These are phyloP conservation scores for Marasmius sp. DNA, from an alignment of 1,284 basidiomycete genomes.

Conservation along the genomic window DNA sequence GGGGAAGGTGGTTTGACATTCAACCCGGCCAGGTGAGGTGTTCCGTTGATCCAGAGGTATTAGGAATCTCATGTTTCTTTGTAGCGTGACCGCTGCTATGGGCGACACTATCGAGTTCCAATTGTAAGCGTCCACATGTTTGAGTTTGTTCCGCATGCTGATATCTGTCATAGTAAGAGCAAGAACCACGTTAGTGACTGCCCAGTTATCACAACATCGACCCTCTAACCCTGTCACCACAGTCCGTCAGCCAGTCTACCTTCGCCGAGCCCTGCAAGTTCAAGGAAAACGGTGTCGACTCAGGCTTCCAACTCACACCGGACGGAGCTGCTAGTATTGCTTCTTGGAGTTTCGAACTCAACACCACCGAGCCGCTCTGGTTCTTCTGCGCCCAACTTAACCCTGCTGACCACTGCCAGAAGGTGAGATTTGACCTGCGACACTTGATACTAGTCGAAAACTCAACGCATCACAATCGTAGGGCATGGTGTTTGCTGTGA, in stretches of 20 bases:
- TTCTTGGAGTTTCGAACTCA: slow-evolving; percentile 31
- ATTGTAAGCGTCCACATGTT: slow-evolving; percentile 35
- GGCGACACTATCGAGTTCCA: slow-evolving; percentile 58
- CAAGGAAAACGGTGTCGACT: slow-evolving; percentile 37
- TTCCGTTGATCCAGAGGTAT: slow-evolving; percentile 14
- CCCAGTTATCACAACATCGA: neutral
- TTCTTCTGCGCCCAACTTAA: slow-evolving; percentile 48
- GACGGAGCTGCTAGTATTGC: slow-evolving; percentile 28
- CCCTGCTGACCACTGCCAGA: slow-evolving; percentile 16
- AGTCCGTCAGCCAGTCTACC: slow-evolving; percentile 60
- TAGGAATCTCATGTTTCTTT: slow-evolving; percentile 9
- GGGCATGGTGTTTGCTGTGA: slow-evolving; percentile 57
- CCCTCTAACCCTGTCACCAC: neutral
- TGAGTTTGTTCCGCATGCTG: slow-evolving; percentile 1
- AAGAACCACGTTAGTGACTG: slow-evolving; percentile 38
- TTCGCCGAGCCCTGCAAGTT: slow-evolving; percentile 46
- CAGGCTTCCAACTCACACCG: slow-evolving; percentile 40
- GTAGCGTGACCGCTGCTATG: slow-evolving; percentile 41
- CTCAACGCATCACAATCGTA: slow-evolving; percentile 30
- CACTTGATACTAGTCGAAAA: neutral
- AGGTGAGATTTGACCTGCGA: neutral
- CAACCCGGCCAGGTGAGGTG: slow-evolving; percentile 25
- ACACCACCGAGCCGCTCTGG: slow-evolving; percentile 40
- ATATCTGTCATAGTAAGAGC: slow-evolving; percentile 24
- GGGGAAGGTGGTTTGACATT: slow-evolving; percentile 43